Base-by-base conservation (phyloP, 257 asterid species). In the Nicotiana sylvestris region DNA sequence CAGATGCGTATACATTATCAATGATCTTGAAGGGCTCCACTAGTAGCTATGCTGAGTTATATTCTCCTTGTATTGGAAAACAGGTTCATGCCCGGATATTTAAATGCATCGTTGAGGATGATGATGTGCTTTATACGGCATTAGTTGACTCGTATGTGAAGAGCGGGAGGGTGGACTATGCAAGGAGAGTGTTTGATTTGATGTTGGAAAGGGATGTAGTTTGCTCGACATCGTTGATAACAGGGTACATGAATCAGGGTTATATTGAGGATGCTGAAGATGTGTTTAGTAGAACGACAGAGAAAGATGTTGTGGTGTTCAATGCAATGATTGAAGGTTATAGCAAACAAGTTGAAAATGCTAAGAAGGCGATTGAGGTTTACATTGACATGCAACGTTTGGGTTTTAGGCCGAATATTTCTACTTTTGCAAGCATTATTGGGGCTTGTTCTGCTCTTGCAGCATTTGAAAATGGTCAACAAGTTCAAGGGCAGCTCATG, bases 321-420 rank as follows among this genome's bases (percentile, higher is more conserved):
- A 95, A 95, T 82, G 92, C 98, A n/a, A 93, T 95, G 99, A 95
- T 95, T n/a, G 99, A 95, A 90, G 99, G 97, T 18, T 95, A 92
- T 65, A 95, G 99, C 51, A 91, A 88, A 86, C 89, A 91, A 9
- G 87, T 92, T 78, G 91, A 88, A 83, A 91, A 84, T 32, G 93
- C 94, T 35, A 90, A 93, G 87, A 91, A 88, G 87, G 95, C 96
- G 2, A 82, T 95, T 49, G 91, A 88, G 68, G 78, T 91, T 56
- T 95, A 90, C 55, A 81, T 93, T 43, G 88, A 78, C 56, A 95
- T 95, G 98, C 93, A 92, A 35, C 90, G 93, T 12, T 65, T 77
- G 16, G 76, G 79, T 81, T 92, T 91, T 80, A 84, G 70, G 82
- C 97, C 98, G 32, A 93, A 88, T 13, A 66, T 92, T 78, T 90